Evolutionary conservation across 495 filamentous ascomycete species (phyloP).

Genomic region (Trichoderma orchidacearum): DNA sequence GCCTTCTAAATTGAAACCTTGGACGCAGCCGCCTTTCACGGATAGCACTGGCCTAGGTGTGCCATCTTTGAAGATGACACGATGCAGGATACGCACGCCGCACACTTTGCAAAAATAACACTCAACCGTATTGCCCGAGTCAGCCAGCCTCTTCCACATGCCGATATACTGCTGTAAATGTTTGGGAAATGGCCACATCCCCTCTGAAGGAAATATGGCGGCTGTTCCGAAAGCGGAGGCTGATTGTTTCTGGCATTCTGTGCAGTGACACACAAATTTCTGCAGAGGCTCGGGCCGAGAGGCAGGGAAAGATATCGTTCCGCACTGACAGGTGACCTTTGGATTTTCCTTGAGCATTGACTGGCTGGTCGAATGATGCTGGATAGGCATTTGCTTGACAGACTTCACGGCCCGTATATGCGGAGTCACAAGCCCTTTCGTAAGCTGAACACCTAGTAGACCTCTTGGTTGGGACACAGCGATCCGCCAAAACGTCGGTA

Average conservation of each 20-base stretch:
- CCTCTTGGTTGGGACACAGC: no score
- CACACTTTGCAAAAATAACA: constrained; percentile 40
- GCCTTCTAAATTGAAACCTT: constrained; percentile 22
- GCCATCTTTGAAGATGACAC: constrained; percentile 24
- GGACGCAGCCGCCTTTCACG: constrained; percentile 39
- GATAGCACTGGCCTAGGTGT: constrained; percentile 16
- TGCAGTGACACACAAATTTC: constrained; percentile 47
- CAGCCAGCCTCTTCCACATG: constrained; percentile 24
- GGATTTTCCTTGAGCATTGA: no score
- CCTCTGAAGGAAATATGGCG: constrained; percentile 26
- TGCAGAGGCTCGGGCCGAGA: constrained; percentile 23
- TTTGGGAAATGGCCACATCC: constrained; percentile 33
- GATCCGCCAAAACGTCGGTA: no score
- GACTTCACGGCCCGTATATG: no score
- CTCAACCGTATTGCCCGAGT: constrained; percentile 28
- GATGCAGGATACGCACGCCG: constrained; percentile 36
- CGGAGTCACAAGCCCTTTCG: no score
- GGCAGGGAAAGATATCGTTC: constrained; percentile 30
- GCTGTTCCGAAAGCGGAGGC: constrained; percentile 43
- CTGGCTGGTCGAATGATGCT: no score
- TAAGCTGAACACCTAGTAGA: no score
- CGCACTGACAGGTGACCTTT: constrained; percentile 38
- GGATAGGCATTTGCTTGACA: no score
- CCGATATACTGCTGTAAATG: constrained; percentile 15
- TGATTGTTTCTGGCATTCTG: constrained; percentile 44